A percentile compares a stretch with the other conserved stretches of the same genome.
Evolutionary conservation across 2,329 filamentous ascomycete species (phyloP).

Genomic region (Ramularia endophylla): DNA sequence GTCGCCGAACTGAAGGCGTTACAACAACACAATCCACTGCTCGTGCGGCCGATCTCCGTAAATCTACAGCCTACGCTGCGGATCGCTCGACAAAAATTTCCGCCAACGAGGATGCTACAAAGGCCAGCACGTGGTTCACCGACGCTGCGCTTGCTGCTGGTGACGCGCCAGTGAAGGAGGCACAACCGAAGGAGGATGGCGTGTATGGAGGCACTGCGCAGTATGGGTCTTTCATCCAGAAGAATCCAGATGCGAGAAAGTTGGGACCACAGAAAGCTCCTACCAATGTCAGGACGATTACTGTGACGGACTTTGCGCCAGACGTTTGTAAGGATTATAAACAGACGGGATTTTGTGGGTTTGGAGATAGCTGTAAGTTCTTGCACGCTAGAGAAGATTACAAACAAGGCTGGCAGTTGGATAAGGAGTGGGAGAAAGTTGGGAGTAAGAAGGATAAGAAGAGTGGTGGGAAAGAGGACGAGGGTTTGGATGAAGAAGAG

Average conservation of each 20-base stretch:
- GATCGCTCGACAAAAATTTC: constrained; percentile 59
- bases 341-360: constrained; percentile 66
- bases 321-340: constrained; percentile 97
- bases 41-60: constrained; percentile 29
- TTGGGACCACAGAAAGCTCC: constrained; percentile 85
- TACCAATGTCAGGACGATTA: constrained; percentile 85
- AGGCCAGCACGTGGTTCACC: constrained; percentile 83
- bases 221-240: constrained; percentile 69
- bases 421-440: constrained; percentile 85
- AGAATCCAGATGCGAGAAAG: constrained; percentile 65
- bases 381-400: constrained; percentile 71
- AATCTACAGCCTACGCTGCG: constrained; percentile 45
- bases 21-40: constrained; percentile 60
- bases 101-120: constrained; percentile 79
- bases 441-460: constrained; percentile 58
- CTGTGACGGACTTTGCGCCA: constrained; percentile 81
- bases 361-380: constrained; percentile 77
- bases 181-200: constrained; percentile 46
- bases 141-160: constrained; percentile 48
- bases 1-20: constrained; percentile 63
- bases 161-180: constrained; percentile 43
- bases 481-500: constrained; percentile 56
- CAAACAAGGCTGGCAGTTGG: constrained; percentile 91
- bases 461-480: constrained; percentile 47
- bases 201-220: constrained; percentile 73